Percentiles rank a stretch among this genome's conserved stretches.
Evolutionary conservation across 805 yeast genomes (phyloP).

Genomic region (Maudiozyma bulderi): DNA sequence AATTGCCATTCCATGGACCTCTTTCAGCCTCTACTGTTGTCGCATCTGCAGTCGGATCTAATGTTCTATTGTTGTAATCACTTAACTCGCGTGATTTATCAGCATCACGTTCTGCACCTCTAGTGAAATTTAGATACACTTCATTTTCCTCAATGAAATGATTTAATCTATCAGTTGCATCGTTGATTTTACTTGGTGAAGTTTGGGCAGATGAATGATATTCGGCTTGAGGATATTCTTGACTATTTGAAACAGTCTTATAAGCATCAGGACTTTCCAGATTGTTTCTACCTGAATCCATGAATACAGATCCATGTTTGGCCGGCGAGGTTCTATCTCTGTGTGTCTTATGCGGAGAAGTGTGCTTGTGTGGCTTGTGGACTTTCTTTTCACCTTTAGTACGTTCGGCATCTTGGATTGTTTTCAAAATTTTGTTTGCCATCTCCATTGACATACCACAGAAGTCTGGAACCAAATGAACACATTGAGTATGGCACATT

Average conservation of each 20-base stretch:
- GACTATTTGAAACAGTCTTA: not conserved
- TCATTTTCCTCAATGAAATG: constrained; percentile 21
- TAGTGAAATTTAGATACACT: constrained; percentile 22
- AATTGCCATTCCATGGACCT: not conserved
- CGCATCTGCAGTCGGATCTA: constrained; percentile 4
- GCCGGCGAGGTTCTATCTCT: not conserved
- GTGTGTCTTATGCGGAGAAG: not conserved
- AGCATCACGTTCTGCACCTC: constrained; percentile 12
- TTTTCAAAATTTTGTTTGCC: constrained; percentile 79
- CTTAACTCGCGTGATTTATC: constrained; percentile 11
- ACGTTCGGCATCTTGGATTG: constrained; percentile 66
- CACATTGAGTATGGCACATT: constrained; percentile 88
- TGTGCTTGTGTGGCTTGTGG: constrained; percentile 1
- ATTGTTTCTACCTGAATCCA: not conserved
- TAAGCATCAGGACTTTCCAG: not conserved
- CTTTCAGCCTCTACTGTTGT: not conserved
- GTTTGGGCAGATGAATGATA: constrained; percentile 1
- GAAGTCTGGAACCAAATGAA: constrained; percentile 92
- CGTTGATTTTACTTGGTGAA: constrained; percentile 6
- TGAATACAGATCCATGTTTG: constrained; percentile 1
- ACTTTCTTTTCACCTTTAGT: constrained; percentile 16
- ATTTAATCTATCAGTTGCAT: constrained; percentile 14
- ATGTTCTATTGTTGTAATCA: constrained; percentile 1
- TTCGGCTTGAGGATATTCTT: not conserved
- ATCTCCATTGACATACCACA: constrained; percentile 98